Evolutionary conservation across 768 basidiomycete species (phyloP).

Genomic region (Mycena venus): DNA sequence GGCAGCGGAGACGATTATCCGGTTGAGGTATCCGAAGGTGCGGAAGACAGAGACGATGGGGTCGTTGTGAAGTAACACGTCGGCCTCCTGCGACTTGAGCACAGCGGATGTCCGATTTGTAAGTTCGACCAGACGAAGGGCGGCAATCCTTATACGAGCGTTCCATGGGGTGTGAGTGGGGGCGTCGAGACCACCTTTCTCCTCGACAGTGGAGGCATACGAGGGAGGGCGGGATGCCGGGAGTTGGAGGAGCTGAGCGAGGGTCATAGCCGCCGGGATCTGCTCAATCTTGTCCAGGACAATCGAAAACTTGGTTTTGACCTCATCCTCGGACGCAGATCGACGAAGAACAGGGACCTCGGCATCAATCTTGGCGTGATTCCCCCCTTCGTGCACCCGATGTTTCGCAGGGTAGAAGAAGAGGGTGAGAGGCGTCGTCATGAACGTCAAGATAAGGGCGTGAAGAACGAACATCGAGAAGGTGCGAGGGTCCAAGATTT

Average conservation of each 20-base stretch:
- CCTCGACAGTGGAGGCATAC: slow-evolving; percentile 34
- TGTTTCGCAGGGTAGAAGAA: slow-evolving; percentile 79
- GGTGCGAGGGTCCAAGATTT: slow-evolving; percentile 71
- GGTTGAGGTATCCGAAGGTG: slow-evolving; percentile 82
- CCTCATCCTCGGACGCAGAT: slow-evolving; percentile 48
- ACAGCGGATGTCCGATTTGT: slow-evolving; percentile 91
- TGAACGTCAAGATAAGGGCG: slow-evolving; percentile 82
- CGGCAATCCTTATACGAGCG: slow-evolving; percentile 68
- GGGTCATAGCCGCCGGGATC: slow-evolving; percentile 84
- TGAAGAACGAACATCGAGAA: slow-evolving; percentile 94
- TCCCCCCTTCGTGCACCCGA: slow-evolving; percentile 54
- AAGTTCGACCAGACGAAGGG: slow-evolving; percentile 90
- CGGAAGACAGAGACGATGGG: slow-evolving; percentile 80
- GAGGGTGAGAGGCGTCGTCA: slow-evolving; percentile 87
- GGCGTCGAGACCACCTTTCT: slow-evolving; percentile 46
- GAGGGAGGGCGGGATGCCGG: slow-evolving; percentile 19
- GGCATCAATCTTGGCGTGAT: slow-evolving; percentile 27
- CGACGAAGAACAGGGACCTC: slow-evolving; percentile 30
- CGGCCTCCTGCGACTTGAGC: slow-evolving; percentile 83
- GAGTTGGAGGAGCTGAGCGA: slow-evolving; percentile 78
- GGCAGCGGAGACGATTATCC: slow-evolving; percentile 73
- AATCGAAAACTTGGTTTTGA: slow-evolving; percentile 75
- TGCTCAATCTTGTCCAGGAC: slow-evolving; percentile 88
- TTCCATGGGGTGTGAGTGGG: background rate
- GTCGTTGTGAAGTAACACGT: slow-evolving; percentile 77